phyloP scores from a whole-genome alignment of 495 filamentous ascomycete genomes.

The Penicillium antarcticum region DNA sequence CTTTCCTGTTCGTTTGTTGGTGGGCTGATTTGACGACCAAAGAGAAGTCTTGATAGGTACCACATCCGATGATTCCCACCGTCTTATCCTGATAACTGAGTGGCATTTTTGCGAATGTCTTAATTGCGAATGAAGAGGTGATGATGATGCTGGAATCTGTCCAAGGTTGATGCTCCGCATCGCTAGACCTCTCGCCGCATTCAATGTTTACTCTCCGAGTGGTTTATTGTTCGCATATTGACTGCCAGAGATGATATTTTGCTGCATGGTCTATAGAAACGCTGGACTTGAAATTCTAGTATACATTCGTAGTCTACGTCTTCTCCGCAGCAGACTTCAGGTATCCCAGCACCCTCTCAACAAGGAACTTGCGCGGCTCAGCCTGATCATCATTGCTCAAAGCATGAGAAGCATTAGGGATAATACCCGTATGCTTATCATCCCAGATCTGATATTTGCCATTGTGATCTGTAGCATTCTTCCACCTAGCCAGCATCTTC shows the following conservation, averaged over 20 bases:
- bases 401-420: conserved; percentile 45
- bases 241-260: too few relatives aligned
- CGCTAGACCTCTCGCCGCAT: too few relatives aligned
- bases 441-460: conserved; percentile 36
- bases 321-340: conserved; percentile 11
- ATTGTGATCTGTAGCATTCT: conserved; percentile 46
- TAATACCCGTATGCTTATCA: conserved; percentile 31
- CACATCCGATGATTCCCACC: conserved; percentile 21
- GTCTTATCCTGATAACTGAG: background rate
- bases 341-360: conserved; percentile 34
- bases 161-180: too few relatives aligned
- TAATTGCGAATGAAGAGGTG: too few relatives aligned
- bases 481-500: conserved; percentile 60
- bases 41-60: background rate
- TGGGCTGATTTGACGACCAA: background rate
- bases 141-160: too few relatives aligned
- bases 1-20: conserved; percentile 12
- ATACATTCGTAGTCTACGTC: background rate
- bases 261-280: too few relatives aligned
- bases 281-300: background rate
- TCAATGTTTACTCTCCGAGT: too few relatives aligned
- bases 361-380: conserved; percentile 34
- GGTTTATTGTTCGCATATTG: too few relatives aligned
- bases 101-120: background rate
- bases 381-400: conserved; percentile 47